Evolutionary conservation across 1,284 basidiomycete species (phyloP).

Genomic region (Apiotrichum sp.): DNA sequence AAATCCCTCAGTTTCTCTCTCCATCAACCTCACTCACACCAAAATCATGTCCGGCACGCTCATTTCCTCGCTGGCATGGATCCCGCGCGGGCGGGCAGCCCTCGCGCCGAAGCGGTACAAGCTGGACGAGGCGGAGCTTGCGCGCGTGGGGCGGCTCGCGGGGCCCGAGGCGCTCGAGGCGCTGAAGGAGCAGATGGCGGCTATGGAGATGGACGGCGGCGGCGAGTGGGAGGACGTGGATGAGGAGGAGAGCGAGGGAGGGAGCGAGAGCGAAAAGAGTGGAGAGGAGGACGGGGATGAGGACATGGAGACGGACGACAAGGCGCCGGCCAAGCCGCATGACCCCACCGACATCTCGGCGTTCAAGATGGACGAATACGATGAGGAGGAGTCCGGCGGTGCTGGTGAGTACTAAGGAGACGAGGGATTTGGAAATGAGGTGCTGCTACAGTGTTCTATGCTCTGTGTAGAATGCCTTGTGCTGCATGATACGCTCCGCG

Average conservation of each 20-base stretch:
- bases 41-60: conserved; percentile 46
- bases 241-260: conserved; percentile 30
- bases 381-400: conserved; percentile 65
- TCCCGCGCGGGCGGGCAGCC: conserved; percentile 70
- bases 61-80: conserved; percentile 61
- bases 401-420: conserved; percentile 49
- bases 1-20: too few relatives aligned
- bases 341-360: conserved; percentile 74
- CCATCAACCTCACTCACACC: background rate
- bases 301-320: conserved; percentile 33
- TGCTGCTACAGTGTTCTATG: too few relatives aligned
- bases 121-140: conserved; percentile 83
- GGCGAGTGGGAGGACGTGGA: conserved; percentile 39
- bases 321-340: conserved; percentile 31
- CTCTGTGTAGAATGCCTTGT: too few relatives aligned
- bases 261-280: conserved; percentile 52
- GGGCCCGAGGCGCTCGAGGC: conserved; percentile 75
- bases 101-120: conserved; percentile 80
- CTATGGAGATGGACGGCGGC: conserved; percentile 57
- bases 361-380: conserved; percentile 92
- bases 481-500: too few relatives aligned
- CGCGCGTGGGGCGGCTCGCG: conserved; percentile 82
- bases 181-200: conserved; percentile 67
- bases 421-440: background rate
- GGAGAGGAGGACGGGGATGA: conserved; percentile 42